phyloP scores from a whole-genome alignment of 441 rosid genomes.

The Eugenia klotzschiana region DNA sequence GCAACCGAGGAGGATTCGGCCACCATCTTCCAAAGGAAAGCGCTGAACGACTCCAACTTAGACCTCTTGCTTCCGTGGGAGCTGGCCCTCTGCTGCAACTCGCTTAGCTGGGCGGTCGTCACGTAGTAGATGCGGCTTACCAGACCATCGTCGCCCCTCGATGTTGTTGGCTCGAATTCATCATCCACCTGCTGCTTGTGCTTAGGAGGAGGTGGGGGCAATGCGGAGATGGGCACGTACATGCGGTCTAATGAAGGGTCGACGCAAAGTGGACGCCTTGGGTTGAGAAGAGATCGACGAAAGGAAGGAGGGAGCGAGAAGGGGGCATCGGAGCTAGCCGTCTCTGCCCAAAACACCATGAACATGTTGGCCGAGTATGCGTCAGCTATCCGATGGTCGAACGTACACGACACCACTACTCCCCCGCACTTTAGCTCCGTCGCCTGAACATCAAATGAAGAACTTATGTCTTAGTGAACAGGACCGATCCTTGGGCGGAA shows the following conservation, averaged over 20 bases:
- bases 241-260: conserved; percentile 31
- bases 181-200: background rate
- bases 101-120: conserved; percentile 18
- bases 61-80: conserved; percentile 16
- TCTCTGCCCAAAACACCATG: conserved; percentile 57
- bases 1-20: conserved; percentile 17
- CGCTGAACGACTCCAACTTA: conserved; percentile 55
- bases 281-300: conserved; percentile 53
- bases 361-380: conserved; percentile 70
- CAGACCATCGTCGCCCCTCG: conserved; percentile 9
- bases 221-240: conserved; percentile 33
- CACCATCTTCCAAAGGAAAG: conserved; percentile 62
- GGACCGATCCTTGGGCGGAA: background rate
- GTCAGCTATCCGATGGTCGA: conserved; percentile 78
- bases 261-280: conserved; percentile 30
- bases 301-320: conserved; percentile 36
- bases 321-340: conserved; percentile 24
- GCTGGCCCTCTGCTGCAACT: conserved; percentile 40
- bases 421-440: conserved; percentile 60
- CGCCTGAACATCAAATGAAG: conserved; percentile 16
- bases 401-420: conserved; percentile 53
- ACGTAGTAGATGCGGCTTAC: conserved; percentile 53
- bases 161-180: background rate
- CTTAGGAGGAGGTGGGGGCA: conserved; percentile 32
- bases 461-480: background rate